Conservation (phyloP, 2,329 filamentous ascomycete genomes). For the Trichoderma oligosporum region DNA sequence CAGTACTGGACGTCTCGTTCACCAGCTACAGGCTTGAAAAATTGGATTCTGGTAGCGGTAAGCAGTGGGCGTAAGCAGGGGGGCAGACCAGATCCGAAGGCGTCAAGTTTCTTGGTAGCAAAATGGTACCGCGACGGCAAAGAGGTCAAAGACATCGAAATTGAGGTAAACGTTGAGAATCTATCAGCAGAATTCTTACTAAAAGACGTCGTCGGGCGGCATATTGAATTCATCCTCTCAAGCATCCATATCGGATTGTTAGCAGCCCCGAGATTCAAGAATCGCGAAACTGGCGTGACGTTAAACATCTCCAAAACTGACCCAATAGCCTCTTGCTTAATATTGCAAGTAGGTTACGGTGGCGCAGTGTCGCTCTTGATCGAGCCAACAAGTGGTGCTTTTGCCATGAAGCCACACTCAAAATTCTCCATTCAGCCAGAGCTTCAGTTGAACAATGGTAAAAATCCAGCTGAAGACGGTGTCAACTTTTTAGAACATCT, state of each 20-base stretch:
- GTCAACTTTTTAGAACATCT: constrained; percentile 56
- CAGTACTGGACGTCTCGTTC: constrained; percentile 79
- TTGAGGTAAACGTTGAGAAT: constrained; percentile 61
- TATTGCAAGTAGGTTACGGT: constrained; percentile 64
- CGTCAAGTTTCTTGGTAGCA: constrained; percentile 54
- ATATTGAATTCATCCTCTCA: constrained; percentile 68
- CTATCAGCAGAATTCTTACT: constrained; percentile 74
- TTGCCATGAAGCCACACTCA: constrained; percentile 65
- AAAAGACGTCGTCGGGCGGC: constrained; percentile 68
- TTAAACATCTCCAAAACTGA: constrained; percentile 57
- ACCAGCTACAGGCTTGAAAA: constrained; percentile 60
- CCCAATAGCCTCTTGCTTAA: constrained; percentile 63
- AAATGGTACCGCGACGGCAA: constrained; percentile 85
- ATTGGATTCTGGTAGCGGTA: constrained; percentile 86
- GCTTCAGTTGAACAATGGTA: constrained; percentile 58
- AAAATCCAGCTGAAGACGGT: constrained; percentile 55
- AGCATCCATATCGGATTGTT: constrained; percentile 60
- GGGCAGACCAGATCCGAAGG: constrained; percentile 38
- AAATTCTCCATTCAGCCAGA: constrained; percentile 57
- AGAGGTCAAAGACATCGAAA: constrained; percentile 64
- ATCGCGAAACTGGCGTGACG: constrained; percentile 54
- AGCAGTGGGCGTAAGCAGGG: constrained; percentile 57
- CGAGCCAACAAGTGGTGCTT: constrained; percentile 74
- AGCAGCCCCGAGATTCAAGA: constrained; percentile 57
- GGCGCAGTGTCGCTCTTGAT: constrained; percentile 61